These are phyloP conservation scores for Agmasoma carcini DNA, from an alignment of 371 early-diverging fungal genomes.

Conservation along the genomic window DNA sequence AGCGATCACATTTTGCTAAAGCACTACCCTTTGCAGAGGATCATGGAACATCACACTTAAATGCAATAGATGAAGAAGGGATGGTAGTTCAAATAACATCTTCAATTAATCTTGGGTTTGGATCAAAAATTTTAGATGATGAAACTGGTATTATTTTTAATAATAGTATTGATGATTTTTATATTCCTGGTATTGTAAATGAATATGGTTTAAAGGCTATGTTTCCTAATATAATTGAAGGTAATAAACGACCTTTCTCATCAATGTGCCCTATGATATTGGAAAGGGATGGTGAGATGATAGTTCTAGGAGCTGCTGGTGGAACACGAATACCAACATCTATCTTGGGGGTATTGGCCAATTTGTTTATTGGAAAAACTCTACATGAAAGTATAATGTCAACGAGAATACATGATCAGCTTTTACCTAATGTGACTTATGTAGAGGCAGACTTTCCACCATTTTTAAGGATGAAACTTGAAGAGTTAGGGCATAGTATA, in stretches of 20 bases:
- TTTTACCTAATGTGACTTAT: conserved; percentile 61
- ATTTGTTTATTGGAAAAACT: conserved; percentile 60
- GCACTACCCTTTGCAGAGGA: conserved; percentile 55
- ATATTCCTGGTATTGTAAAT: conserved; percentile 66
- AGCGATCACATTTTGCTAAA: conserved; percentile 24
- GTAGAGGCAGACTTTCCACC: conserved; percentile 35
- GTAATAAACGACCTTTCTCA: conserved; percentile 75
- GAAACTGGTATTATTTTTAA: conserved; percentile 85
- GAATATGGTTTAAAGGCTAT: conserved; percentile 67
- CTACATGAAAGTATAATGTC: conserved; percentile 61
- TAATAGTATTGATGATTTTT: conserved; percentile 92
- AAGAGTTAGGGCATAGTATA: conserved; percentile 23
- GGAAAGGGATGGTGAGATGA: conserved; percentile 59
- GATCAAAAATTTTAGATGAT: conserved; percentile 73
- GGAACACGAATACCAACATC: conserved; percentile 78
- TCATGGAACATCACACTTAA: conserved; percentile 89
- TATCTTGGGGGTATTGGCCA: conserved; percentile 63
- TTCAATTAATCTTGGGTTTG: conserved; percentile 74
- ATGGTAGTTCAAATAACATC: conserved; percentile 72
- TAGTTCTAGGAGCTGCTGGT: conserved; percentile 76
- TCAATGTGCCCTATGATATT: conserved; percentile 71
- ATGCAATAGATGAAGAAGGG: conserved; percentile 67
- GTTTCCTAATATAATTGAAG: conserved; percentile 64
- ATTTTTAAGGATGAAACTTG: conserved; percentile 19
- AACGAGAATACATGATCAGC: conserved; percentile 78